Percentiles rank a stretch among this genome's conserved stretches.
These are phyloP conservation scores for Gloeostereum incarnatum DNA, from an alignment of 768 basidiomycete species.

Conservation along the genomic window DNA sequence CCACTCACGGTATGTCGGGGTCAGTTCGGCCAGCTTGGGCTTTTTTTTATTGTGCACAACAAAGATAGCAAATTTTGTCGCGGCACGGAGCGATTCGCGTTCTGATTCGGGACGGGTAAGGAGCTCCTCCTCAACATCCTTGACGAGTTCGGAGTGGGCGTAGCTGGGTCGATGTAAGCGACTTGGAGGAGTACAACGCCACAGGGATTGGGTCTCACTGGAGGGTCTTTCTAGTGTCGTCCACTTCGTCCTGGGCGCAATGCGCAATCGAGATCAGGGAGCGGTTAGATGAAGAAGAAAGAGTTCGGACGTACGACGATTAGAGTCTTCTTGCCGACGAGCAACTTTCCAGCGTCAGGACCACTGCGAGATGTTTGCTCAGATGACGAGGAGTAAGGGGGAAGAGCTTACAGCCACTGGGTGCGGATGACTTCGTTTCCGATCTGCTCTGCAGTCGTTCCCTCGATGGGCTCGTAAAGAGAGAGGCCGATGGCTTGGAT, in stretches of 20 bases:
- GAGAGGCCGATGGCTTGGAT: conserved; percentile 97
- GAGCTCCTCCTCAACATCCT: conserved; percentile 75
- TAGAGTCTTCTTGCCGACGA: conserved; percentile 75
- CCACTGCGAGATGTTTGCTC: conserved; percentile 29
- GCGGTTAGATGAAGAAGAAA: conserved; percentile 3
- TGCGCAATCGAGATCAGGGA: background rate
- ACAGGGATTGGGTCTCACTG: conserved; percentile 41
- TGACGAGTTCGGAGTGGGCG: conserved; percentile 80
- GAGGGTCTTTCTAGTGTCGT: conserved; percentile 84
- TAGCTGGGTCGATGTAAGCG: conserved; percentile 42
- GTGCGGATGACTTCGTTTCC: conserved; percentile 86
- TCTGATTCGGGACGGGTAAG: conserved; percentile 59
- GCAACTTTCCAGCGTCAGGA: conserved; percentile 51
- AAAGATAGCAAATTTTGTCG: conserved; percentile 84
- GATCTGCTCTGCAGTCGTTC: conserved; percentile 61
- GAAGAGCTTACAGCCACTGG: conserved; percentile 79
- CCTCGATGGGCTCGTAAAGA: conserved; percentile 85
- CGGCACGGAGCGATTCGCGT: conserved; percentile 50
- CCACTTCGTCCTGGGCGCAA: conserved; percentile 65
- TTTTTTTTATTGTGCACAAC: conserved; percentile 95
- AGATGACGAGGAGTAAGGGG: conserved; percentile 1
- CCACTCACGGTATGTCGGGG: conserved; percentile 53
- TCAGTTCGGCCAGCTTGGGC: conserved; percentile 70
- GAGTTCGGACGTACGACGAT: conserved; percentile 55
- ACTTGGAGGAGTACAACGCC: background rate